Evolutionary conservation across 2,329 filamentous ascomycete species (phyloP), one percentile per base, ranked within the genome.

Genomic region (Aspergillus sp.): DNA sequence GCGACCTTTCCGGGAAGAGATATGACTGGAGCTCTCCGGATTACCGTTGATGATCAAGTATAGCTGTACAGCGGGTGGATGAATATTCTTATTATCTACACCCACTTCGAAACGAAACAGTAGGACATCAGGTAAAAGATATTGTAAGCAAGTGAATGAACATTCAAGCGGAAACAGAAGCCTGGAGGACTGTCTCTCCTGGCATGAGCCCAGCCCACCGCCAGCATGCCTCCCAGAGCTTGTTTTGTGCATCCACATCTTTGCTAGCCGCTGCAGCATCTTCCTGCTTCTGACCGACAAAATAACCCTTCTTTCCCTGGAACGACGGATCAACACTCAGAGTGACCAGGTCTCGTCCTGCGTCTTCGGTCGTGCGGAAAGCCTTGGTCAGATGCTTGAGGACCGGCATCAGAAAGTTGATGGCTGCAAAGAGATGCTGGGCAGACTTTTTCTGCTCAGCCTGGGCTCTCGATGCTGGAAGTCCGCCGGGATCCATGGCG

Each of bases 401-500:
- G 17, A 62, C 38, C 1, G 61, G 60, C 55, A 62, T 56, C 1
- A 60, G 36, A 4, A 55, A 40, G 21, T 59, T 59, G 4, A 63
- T 47, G 0, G 40, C 21, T 1, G 41, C 46, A 6, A 62, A 57
- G 1, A 63, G 6, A 1, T 34, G 21, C 7, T 50, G 53, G 1
- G 40, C 45, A 5, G 50, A 55, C 34, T 13, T 48, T 23, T 56
- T 60, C 29, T 62, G 60, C 6, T 45, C 52, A 2, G 10, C 29
- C 29, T 64, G 61, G 2, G 57, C 57, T 31, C 61, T 50, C 0
- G 61, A 63, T 2, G 45, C 45, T 4, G 56, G 51, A 2, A 64
- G 55, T 9, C 58, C 61, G n/a, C 69, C 69, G 0, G 71, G 69
- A 45, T 74, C 69, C 46, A 73, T 64, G 5, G 69, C 67, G 6